Evolutionary conservation across 805 yeast genomes (phyloP).

Genomic region (Candida wancherniae): DNA sequence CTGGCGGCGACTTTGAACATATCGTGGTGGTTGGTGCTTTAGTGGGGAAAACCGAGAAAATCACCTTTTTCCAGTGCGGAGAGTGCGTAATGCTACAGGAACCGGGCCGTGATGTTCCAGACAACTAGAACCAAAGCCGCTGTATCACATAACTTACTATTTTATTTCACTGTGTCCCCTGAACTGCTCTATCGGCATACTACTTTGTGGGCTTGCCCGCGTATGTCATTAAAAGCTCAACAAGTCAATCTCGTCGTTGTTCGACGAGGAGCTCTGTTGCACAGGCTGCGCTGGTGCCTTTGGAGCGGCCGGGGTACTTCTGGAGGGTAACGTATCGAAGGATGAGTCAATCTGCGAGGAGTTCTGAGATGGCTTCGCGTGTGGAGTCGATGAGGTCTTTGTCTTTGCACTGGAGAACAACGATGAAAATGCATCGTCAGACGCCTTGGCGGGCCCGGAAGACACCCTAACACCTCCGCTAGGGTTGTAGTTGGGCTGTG

Average conservation of each 20-base stretch:
- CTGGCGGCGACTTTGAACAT: constrained; percentile 33
- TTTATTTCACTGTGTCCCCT: no score
- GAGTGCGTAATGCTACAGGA: no score
- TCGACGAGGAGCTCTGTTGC: constrained; percentile 7
- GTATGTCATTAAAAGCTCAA: constrained; percentile 36
- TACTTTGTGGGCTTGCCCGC: no score
- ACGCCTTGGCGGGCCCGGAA: constrained; percentile 37
- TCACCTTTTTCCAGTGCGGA: no score
- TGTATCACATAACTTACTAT: no score
- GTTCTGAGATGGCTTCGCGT: constrained; percentile 8
- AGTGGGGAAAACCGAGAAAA: no score
- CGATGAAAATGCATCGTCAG: constrained; percentile 68
- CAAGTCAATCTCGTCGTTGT: constrained; percentile 42
- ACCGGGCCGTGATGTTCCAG: no score
- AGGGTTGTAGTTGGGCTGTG: constrained; percentile 10
- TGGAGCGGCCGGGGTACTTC: constrained; percentile 12
- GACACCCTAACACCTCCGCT: constrained; percentile 20
- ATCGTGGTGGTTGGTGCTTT: no score
- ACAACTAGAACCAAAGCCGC: no score
- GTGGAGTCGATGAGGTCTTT: constrained; percentile 17
- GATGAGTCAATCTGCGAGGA: constrained; percentile 22
- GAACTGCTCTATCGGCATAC: no score
- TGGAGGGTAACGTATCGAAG: constrained; percentile 32
- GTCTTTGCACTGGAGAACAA: constrained; percentile 63
- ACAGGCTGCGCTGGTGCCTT: constrained; percentile 8